phyloP scores from a whole-genome alignment of 2,329 filamentous ascomycete species.

The Epichloe glyceriae region DNA sequence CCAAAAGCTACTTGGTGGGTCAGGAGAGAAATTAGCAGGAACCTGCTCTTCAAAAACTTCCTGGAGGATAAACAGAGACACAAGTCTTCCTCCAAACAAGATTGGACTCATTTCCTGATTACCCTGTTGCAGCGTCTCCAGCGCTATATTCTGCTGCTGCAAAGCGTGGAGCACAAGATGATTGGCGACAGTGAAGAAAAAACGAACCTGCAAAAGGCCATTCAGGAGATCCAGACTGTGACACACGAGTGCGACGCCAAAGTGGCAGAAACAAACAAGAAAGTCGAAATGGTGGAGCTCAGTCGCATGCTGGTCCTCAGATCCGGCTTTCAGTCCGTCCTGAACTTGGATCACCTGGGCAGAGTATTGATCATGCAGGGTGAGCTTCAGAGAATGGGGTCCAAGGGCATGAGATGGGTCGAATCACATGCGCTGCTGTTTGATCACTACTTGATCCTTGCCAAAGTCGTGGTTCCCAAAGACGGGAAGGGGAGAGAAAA shows the following conservation, averaged over 20 bases:
- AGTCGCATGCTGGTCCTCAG: conserved; percentile 72
- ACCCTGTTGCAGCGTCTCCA: conserved; percentile 86
- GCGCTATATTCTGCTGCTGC: conserved; percentile 72
- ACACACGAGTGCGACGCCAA: conserved; percentile 84
- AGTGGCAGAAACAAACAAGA: conserved; percentile 83
- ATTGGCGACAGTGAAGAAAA: conserved; percentile 79
- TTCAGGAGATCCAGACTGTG: conserved; percentile 82
- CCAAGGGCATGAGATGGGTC: conserved; percentile 81
- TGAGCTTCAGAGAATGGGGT: conserved; percentile 78
- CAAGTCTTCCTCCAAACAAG: conserved; percentile 66
- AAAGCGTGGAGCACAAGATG: conserved; percentile 76
- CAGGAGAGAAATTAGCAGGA: conserved; percentile 70
- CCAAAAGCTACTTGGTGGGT: conserved; percentile 74
- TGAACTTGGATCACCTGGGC: conserved; percentile 90
- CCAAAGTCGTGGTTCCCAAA: conserved; percentile 64
- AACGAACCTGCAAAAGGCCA: conserved; percentile 66
- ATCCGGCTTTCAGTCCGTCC: conserved; percentile 74
- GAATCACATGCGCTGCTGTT: conserved; percentile 90
- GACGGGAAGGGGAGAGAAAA: conserved; percentile 59
- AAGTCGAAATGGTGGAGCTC: conserved; percentile 78
- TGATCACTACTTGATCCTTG: conserved; percentile 89
- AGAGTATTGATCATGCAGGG: conserved; percentile 80
- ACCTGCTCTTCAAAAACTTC: conserved; percentile 77
- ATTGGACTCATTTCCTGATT: conserved; percentile 92
- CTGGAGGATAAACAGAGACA: conserved; percentile 68